A percentile compares a stretch with the other conserved stretches of the same genome.
Evolutionary conservation across 805 yeast genomes (phyloP).

Genomic region (Kodamaea nitidulidarum): DNA sequence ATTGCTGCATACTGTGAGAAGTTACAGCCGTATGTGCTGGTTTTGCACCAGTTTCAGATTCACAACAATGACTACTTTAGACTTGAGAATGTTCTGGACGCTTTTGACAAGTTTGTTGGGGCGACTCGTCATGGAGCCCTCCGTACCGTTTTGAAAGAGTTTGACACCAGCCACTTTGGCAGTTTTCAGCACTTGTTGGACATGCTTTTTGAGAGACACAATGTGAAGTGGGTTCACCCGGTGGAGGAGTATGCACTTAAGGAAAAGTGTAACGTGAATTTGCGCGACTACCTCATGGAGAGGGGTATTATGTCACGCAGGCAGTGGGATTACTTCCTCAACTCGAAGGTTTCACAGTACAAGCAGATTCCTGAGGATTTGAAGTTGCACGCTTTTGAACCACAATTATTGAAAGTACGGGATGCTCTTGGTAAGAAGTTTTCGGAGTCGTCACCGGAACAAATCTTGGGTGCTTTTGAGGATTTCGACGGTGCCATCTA

Average conservation of each 20-base stretch:
- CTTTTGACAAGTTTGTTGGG: constrained; percentile 1
- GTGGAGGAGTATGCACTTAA: constrained; percentile 3
- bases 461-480: constrained; percentile 12
- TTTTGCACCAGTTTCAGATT: constrained; percentile 5
- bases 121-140: not conserved
- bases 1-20: not conserved
- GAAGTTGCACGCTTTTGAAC: constrained; percentile 14
- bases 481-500: constrained; percentile 12
- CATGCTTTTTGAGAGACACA: constrained; percentile 4
- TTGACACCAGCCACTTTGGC: constrained; percentile 5
- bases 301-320: constrained; percentile 4
- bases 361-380: constrained; percentile 21
- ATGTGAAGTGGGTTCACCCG: constrained; percentile 7
- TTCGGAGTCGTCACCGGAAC: constrained; percentile 7
- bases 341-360: constrained; percentile 2
- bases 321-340: constrained; percentile 7
- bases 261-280: not conserved
- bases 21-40: not conserved
- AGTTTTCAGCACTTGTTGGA: constrained; percentile 8
- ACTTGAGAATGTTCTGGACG: constrained; percentile 1
- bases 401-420: constrained; percentile 17
- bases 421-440: constrained; percentile 7
- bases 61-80: constrained; percentile 8
- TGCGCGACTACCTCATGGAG: constrained; percentile 3
- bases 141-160: not conserved